Conservation (phyloP, 2,329 filamentous ascomycete species). For the Lasiodiplodia theobromae region DNA sequence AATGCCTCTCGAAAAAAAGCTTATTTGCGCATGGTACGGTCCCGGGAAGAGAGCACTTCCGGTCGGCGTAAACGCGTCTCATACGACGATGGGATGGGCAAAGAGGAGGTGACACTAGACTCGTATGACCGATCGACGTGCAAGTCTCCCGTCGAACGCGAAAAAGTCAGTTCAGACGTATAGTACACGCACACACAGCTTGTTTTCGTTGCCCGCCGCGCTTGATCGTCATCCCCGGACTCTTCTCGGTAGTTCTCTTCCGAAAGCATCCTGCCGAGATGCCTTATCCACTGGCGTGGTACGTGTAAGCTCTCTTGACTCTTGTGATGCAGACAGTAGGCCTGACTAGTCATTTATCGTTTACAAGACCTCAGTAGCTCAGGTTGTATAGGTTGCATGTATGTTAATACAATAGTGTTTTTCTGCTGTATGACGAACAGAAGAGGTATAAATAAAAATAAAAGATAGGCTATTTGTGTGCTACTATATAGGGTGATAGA, state of each 20-base stretch:
- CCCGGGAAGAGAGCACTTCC: background rate
- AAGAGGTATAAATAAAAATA: no score
- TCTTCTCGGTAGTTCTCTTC: background rate
- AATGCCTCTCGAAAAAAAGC: no score
- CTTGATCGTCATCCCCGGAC: background rate
- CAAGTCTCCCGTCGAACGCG: background rate
- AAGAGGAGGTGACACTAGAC: no score
- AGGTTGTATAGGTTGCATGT: background rate
- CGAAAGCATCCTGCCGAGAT: background rate
- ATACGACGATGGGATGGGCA: background rate
- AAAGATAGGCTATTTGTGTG: no score
- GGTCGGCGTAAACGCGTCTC: background rate
- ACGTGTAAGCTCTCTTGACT: background rate
- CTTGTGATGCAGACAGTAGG: no score
- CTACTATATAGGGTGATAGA: no score
- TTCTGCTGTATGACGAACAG: background rate
- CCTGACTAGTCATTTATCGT: background rate
- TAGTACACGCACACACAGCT: background rate
- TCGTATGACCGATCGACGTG: background rate
- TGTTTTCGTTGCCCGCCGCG: background rate
- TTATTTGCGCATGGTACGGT: no score
- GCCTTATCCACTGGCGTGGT: background rate
- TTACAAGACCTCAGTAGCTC: background rate
- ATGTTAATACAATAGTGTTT: background rate
- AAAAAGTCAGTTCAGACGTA: background rate